A percentile compares a stretch with the other conserved stretches of the same genome.
phyloP scores from a whole-genome alignment of 202 grass and related monocot species.

The Schoenoplectus tabernaemontani region DNA sequence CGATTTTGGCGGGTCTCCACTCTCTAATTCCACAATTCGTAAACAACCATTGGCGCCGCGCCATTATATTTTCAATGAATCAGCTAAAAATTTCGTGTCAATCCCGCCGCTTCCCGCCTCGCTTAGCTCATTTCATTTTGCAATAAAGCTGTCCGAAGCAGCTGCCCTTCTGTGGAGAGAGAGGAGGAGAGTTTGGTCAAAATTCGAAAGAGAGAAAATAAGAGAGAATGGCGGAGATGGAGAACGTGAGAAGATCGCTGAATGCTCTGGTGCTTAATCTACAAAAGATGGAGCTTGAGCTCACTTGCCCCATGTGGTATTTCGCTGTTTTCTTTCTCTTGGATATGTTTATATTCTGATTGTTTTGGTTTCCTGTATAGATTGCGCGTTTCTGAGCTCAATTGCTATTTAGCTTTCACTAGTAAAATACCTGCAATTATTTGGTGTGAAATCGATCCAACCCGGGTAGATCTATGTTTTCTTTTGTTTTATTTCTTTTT shows the following conservation, averaged over 20 bases:
- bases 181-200: neutral
- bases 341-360: neutral
- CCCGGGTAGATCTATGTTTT: neutral
- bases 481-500: no score
- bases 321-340: neutral
- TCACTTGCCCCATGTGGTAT: slow-evolving; percentile 92
- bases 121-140: neutral
- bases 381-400: neutral
- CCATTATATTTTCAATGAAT: neutral
- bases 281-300: slow-evolving; percentile 94
- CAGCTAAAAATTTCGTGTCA: neutral
- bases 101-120: slow-evolving; percentile 1
- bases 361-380: neutral
- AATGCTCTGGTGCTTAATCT: slow-evolving; percentile 86
- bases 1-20: neutral
- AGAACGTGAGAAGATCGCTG: slow-evolving; percentile 50
- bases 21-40: no score
- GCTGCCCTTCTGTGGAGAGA: neutral
- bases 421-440: neutral
- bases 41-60: neutral
- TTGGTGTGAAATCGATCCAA: neutral
- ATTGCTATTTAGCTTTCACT: neutral
- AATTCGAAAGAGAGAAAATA: no score
- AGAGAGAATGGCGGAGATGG: slow-evolving; percentile 33
- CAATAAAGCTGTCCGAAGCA: slow-evolving; percentile 7